Evolutionary conservation across 345 rosid species (phyloP).

Genomic region (Gossypioides kirkii): DNA sequence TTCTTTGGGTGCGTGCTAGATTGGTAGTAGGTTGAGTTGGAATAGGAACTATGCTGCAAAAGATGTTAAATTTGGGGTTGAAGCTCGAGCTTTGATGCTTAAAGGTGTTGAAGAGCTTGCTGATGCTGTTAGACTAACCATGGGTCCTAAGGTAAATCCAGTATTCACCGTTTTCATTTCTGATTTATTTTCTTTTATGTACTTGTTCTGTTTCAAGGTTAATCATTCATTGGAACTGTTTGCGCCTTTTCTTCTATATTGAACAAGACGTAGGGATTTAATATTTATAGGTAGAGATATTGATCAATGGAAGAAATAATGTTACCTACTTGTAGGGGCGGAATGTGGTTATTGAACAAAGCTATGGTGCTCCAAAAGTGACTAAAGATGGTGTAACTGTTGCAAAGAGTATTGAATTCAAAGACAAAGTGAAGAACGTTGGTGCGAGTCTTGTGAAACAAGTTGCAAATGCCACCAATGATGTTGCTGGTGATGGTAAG

Average conservation of each 20-base stretch:
- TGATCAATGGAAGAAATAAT: not conserved
- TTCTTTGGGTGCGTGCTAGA: conserved; percentile 27
- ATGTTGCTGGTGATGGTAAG: conserved; percentile 92
- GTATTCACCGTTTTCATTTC: not conserved
- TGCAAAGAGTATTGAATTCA: conserved; percentile 94
- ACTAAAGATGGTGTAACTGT: conserved; percentile 98
- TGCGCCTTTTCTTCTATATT: not conserved
- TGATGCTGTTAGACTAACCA: conserved; percentile 88
- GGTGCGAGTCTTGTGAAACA: conserved; percentile 99
- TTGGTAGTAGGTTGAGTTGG: conserved; percentile 70
- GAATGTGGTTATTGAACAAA: conserved; percentile 90
- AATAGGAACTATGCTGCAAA: conserved; percentile 85
- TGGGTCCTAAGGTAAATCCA: conserved; percentile 87
- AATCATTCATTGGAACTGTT: not conserved
- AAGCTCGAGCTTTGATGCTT: conserved; percentile 87
- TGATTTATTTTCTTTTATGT: not conserved
- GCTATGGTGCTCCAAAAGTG: conserved; percentile 94
- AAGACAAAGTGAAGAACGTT: conserved; percentile 77
- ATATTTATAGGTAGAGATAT: not conserved
- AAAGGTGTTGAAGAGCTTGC: conserved; percentile 95
- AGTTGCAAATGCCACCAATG: conserved; percentile 98
- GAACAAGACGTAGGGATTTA: not conserved
- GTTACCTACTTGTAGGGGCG: conserved; percentile 51
- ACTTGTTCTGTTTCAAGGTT: not conserved
- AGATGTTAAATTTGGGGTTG: conserved; percentile 83